Evolutionary conservation across 2,329 filamentous ascomycete genomes (phyloP).

Genomic region (Fusarium papillatum): DNA sequence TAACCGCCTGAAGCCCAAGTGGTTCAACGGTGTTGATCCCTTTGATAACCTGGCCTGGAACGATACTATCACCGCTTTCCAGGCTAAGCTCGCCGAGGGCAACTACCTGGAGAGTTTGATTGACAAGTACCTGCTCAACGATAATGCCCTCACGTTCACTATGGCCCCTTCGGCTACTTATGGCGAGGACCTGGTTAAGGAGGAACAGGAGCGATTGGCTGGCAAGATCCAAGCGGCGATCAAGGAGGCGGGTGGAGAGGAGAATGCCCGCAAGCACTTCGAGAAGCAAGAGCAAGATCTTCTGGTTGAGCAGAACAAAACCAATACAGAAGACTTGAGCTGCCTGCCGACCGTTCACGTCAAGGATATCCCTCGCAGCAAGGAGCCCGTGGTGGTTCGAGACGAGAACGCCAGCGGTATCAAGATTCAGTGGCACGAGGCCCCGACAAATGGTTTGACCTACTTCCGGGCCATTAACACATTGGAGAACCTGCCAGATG

Average conservation of each 20-base stretch:
- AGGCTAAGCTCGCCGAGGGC: slow-evolving; percentile 79
- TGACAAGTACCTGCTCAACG: slow-evolving; percentile 91
- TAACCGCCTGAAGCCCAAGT: slow-evolving; percentile 88
- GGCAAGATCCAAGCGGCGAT: slow-evolving; percentile 80
- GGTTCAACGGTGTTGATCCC: slow-evolving; percentile 96
- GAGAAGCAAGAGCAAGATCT: slow-evolving; percentile 85
- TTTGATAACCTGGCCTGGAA: slow-evolving; percentile 95
- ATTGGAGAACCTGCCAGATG: slow-evolving; percentile 84
- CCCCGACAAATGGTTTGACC: slow-evolving; percentile 94
- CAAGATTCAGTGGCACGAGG: slow-evolving; percentile 90
- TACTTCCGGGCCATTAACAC: slow-evolving; percentile 94
- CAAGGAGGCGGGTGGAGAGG: slow-evolving; percentile 76
- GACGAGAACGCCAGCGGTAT: slow-evolving; percentile 77
- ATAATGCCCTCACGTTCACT: slow-evolving; percentile 90
- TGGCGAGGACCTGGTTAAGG: slow-evolving; percentile 78
- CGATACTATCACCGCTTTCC: slow-evolving; percentile 86
- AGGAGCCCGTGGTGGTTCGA: slow-evolving; percentile 70
- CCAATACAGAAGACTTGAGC: slow-evolving; percentile 86
- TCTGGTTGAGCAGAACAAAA: slow-evolving; percentile 85
- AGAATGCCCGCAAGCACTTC: slow-evolving; percentile 79
- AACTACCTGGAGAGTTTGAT: slow-evolving; percentile 88
- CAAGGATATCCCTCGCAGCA: slow-evolving; percentile 86
- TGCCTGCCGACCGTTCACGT: slow-evolving; percentile 91
- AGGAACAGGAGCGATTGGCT: slow-evolving; percentile 83
- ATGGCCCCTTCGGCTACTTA: slow-evolving; percentile 90